Evolutionary conservation across 805 yeast genomes (phyloP).

Genomic region (Pichia insulana): DNA sequence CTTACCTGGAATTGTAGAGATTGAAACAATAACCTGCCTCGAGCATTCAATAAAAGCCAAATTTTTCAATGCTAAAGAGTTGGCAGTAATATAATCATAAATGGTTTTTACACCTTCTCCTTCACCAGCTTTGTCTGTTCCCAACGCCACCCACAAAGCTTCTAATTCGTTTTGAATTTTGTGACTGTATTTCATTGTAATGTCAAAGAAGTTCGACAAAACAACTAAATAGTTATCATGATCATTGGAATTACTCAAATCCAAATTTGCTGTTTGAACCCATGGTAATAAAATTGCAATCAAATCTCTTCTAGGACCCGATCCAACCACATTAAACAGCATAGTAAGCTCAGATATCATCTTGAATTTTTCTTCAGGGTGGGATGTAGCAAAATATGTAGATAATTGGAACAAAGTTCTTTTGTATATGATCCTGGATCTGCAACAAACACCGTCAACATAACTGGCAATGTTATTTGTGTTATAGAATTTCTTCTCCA

Average conservation of each 20-base stretch:
- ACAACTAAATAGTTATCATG: conserved; percentile 52
- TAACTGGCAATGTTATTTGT: conserved; percentile 48
- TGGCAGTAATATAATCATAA: conserved; percentile 57
- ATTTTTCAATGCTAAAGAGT: conserved; percentile 62
- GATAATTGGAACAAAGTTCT: conserved; percentile 78
- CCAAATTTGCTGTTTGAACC: conserved; percentile 76
- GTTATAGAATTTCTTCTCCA: conserved; percentile 53
- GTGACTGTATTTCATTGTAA: conserved; percentile 70
- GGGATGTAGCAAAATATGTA: conserved; percentile 52
- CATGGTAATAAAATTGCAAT: conserved; percentile 80
- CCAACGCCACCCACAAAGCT: conserved; percentile 93
- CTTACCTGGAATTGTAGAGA: conserved; percentile 48
- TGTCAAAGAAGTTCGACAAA: conserved; percentile 69
- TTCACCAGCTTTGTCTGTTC: conserved; percentile 50
- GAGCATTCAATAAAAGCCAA: conserved; percentile 70
- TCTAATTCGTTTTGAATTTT: conserved; percentile 80
- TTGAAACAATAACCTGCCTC: conserved; percentile 71
- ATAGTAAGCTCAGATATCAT: conserved; percentile 67
- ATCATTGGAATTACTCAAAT: conserved; percentile 23
- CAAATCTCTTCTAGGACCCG: conserved; percentile 64
- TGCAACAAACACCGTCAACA: conserved; percentile 63
- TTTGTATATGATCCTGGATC: conserved; percentile 76
- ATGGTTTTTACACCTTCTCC: conserved; percentile 58
- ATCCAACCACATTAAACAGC: conserved; percentile 53
- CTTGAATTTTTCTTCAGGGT: conserved; percentile 50